These are phyloP conservation scores for Alternaria viburni DNA, from an alignment of 2,329 filamentous ascomycete genomes.

Conservation along the genomic window DNA sequence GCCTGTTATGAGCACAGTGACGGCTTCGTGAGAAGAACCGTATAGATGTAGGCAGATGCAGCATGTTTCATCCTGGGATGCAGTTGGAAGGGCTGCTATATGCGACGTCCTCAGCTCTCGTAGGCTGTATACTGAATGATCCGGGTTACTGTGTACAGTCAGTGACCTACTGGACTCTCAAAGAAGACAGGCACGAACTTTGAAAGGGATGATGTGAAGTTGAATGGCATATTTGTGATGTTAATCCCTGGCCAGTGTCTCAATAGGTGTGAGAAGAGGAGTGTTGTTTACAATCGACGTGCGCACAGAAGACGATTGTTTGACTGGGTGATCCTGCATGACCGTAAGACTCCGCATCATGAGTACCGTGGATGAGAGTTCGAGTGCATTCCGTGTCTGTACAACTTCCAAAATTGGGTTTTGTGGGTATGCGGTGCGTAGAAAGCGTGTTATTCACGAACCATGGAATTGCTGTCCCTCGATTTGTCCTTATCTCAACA, in stretches of 20 bases:
- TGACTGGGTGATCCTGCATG: not conserved
- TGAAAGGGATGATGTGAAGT: not conserved
- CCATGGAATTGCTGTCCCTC: not conserved
- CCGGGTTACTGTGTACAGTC: not conserved
- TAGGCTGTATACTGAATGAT: not conserved
- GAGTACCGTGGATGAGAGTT: not conserved
- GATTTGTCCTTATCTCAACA: not conserved
- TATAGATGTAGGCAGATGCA: constrained; percentile 8
- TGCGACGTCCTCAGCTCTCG: not conserved
- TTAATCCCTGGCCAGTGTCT: not conserved
- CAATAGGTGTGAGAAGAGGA: not conserved
- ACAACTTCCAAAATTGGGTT: not conserved
- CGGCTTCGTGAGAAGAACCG: not conserved
- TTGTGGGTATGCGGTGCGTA: not conserved
- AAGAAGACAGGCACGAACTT: not conserved
- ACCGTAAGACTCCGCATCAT: not conserved
- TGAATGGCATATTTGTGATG: not conserved
- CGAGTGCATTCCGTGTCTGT: not conserved
- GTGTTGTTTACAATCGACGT: not conserved
- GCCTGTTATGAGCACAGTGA: constrained; percentile 3
- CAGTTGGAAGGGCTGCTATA: not conserved
- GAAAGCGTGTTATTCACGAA: not conserved
- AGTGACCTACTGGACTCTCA: not conserved
- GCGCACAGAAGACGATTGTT: not conserved
- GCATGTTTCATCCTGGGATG: constrained; percentile 3